These are phyloP conservation scores for Colletotrichum sansevieriae DNA, from an alignment of 2,329 filamentous ascomycete genomes.

Conservation along the genomic window DNA sequence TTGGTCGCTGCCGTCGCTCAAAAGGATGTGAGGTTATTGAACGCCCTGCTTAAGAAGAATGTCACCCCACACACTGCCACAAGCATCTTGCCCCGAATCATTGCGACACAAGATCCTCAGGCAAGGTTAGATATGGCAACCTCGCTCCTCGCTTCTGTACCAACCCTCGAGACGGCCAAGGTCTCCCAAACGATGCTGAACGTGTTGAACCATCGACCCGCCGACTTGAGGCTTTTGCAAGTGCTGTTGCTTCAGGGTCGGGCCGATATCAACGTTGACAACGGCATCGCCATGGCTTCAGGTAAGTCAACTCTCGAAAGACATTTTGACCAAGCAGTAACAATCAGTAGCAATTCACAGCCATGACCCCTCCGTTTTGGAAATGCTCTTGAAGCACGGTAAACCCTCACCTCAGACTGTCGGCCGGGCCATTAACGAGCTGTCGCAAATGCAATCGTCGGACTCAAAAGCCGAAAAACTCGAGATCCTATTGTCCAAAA, in stretches of 20 bases:
- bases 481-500: conserved; percentile 59
- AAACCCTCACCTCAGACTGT: conserved; percentile 60
- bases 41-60: conserved; percentile 58
- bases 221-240: conserved; percentile 63
- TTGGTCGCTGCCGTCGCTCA: conserved; percentile 62
- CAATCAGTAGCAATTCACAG: conserved; percentile 53
- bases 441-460: conserved; percentile 59
- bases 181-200: conserved; percentile 58
- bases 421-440: conserved; percentile 55
- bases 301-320: conserved; percentile 45
- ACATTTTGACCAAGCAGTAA: not conserved
- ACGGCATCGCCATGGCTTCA: conserved; percentile 57
- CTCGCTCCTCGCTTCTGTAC: conserved; percentile 61
- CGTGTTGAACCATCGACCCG: conserved; percentile 58
- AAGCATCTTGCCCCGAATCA: conserved; percentile 61
- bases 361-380: conserved; percentile 62
- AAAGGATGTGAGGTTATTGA: conserved; percentile 61
- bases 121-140: conserved; percentile 61
- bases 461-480: conserved; percentile 64
- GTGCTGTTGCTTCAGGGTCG: conserved; percentile 64
- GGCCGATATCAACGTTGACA: conserved; percentile 65
- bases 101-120: conserved; percentile 58
- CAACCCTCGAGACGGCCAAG: conserved; percentile 56
- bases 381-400: conserved; percentile 60
- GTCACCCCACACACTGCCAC: conserved; percentile 62